Evolutionary conservation across 202 grass and related monocot genomes (phyloP).

Genomic region (Zizania palustris): DNA sequence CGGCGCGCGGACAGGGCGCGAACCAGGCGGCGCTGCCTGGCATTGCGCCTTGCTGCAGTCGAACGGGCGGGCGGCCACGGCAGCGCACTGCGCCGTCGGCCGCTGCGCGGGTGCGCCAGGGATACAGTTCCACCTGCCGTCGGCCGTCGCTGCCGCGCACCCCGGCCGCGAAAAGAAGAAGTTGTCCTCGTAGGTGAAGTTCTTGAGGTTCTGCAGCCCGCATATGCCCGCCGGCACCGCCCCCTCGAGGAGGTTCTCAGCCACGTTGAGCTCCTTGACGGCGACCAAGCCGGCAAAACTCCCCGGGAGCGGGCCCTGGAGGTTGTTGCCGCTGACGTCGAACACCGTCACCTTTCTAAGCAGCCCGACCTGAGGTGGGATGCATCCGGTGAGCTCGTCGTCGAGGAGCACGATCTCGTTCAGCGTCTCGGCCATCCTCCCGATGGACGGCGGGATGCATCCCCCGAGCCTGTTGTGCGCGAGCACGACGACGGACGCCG

Average conservation of each 20-base stretch:
- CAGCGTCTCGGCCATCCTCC: conserved; percentile 61
- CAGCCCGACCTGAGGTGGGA: conserved; percentile 69
- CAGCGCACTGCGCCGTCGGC: conserved; percentile 53
- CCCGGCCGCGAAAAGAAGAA: conserved; percentile 68
- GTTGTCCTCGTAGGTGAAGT: conserved; percentile 86
- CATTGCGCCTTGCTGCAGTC: conserved; percentile 67
- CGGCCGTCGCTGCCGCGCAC: conserved; percentile 29
- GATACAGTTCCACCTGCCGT: conserved; percentile 76
- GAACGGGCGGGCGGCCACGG: conserved; percentile 45
- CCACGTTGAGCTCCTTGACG: conserved; percentile 63
- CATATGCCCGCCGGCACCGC: conserved; percentile 52
- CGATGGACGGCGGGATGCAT: conserved; percentile 53
- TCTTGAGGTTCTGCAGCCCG: conserved; percentile 48
- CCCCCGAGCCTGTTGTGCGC: conserved; percentile 63
- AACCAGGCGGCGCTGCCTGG: conserved; percentile 23
- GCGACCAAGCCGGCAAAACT: conserved; percentile 33
- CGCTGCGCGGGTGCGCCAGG: conserved; percentile 58
- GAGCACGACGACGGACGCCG: conserved; percentile 64
- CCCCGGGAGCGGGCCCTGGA: conserved; percentile 59
- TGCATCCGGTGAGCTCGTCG: conserved; percentile 65
- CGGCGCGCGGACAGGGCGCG: neutral
- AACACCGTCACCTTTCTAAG: conserved; percentile 64
- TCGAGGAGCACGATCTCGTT: conserved; percentile 88
- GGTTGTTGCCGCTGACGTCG: conserved; percentile 74
- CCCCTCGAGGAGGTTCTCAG: conserved; percentile 55